Conservation (phyloP, 2,329 filamentous ascomycete species). For the Knufia fluminis region DNA sequence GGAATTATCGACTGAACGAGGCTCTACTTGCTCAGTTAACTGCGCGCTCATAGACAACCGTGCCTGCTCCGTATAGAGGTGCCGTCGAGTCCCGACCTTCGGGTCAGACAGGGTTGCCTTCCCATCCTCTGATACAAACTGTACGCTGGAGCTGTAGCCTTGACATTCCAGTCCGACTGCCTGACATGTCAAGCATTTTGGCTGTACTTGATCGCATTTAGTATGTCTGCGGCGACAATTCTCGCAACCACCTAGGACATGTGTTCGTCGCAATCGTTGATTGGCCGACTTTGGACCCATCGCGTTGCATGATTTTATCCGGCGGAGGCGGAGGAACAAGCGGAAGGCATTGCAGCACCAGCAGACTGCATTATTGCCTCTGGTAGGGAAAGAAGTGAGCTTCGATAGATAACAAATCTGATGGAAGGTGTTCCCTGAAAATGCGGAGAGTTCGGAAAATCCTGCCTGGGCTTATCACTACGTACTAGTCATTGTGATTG, state of each 20-base stretch:
- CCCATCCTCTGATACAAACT: conserved; percentile 24
- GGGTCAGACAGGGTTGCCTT: conserved; percentile 7
- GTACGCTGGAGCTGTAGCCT: conserved; percentile 26
- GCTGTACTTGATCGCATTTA: conserved; percentile 30
- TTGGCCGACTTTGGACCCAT: conserved; percentile 4
- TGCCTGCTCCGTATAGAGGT: conserved; percentile 28
- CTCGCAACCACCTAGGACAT: conserved; percentile 26
- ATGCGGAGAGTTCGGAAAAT: conserved; percentile 2
- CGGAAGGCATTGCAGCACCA: not conserved
- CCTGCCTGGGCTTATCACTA: not conserved
- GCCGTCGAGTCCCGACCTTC: conserved; percentile 23
- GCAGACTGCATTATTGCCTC: not conserved
- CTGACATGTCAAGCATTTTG: conserved; percentile 27
- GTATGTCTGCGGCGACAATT: conserved; percentile 30
- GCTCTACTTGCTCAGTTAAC: conserved; percentile 23
- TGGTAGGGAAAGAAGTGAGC: not conserved
- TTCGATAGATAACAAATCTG: too few species aligned
- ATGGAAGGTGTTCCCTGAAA: not conserved
- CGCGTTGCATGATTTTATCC: not conserved
- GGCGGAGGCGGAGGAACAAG: not conserved
- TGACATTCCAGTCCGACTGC: conserved; percentile 26
- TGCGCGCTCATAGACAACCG: conserved; percentile 28
- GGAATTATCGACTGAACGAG: conserved; percentile 27
- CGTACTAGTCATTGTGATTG: not conserved
- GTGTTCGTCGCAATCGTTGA: conserved; percentile 2